phyloP scores from a whole-genome alignment of 805 yeast genomes.

The Hanseniaspora lindneri region DNA sequence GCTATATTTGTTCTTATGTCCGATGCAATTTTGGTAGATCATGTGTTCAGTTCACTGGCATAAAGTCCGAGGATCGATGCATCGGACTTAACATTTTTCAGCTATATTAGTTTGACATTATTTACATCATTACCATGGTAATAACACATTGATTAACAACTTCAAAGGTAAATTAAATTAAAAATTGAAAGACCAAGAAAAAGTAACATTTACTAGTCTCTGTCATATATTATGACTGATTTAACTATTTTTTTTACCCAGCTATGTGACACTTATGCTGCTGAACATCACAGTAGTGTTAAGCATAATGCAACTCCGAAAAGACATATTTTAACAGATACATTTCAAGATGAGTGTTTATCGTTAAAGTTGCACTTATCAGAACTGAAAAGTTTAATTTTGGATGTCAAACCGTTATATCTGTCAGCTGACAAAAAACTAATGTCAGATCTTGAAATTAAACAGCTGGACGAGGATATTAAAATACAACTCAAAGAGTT shows the following conservation, averaged over 20 bases:
- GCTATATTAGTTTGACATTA: too few species aligned
- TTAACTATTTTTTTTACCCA: not conserved
- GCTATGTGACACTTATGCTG: too few species aligned
- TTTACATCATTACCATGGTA: too few species aligned
- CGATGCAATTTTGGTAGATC: too few species aligned
- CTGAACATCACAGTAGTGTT: too few species aligned
- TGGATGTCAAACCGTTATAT: conserved; percentile 25
- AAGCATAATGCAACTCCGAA: too few species aligned
- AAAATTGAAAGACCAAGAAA: not conserved
- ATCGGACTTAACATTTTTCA: too few species aligned
- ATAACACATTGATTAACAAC: too few species aligned
- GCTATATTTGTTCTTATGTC: too few species aligned
- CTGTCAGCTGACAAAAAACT: conserved; percentile 19
- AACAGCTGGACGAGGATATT: conserved; percentile 45
- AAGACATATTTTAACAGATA: conserved; percentile 21
- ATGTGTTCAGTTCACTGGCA: too few species aligned
- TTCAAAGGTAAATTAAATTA: too few species aligned
- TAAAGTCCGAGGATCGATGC: too few species aligned
- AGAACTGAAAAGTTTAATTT: conserved; percentile 26
- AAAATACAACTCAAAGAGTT: conserved; percentile 41
- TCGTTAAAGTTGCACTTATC: conserved; percentile 24
- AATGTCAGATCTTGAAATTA: conserved; percentile 39
- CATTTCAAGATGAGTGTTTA: conserved; percentile 26
- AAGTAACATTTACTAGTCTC: not conserved
- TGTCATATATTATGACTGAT: conserved; percentile 10